phyloP scores from a whole-genome alignment of 2,329 filamentous ascomycete genomes.

The Penicillium sp. region DNA sequence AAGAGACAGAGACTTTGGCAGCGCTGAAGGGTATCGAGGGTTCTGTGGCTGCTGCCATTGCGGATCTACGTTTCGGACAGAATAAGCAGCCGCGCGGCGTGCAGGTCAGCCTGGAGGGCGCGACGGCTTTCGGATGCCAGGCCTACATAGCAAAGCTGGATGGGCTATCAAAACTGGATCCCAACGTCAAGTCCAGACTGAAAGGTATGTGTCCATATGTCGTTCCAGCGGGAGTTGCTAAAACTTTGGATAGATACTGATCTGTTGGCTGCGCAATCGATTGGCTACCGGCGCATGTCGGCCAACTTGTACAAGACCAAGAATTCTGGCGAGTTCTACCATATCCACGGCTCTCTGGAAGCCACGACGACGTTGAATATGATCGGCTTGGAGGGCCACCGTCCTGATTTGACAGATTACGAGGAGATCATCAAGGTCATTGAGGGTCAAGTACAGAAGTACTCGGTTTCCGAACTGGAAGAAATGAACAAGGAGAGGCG shows the following conservation, averaged over 20 bases:
- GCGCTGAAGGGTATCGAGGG: constrained; percentile 62
- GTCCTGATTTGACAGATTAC: constrained; percentile 62
- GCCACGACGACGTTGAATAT: constrained; percentile 67
- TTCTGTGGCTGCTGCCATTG: constrained; percentile 59
- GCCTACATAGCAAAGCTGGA: constrained; percentile 44
- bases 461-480: constrained; percentile 57
- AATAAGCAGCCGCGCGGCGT: constrained; percentile 37
- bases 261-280: constrained; percentile 67
- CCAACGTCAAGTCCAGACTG: constrained; percentile 37
- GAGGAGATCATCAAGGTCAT: constrained; percentile 59
- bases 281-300: constrained; percentile 68
- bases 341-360: constrained; percentile 73
- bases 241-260: constrained; percentile 61
- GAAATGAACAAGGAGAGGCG: constrained; percentile 53
- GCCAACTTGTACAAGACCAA: constrained; percentile 70
- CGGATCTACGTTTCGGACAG: constrained; percentile 53
- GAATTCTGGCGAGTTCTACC: constrained; percentile 65
- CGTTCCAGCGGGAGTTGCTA: neutral
- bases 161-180: constrained; percentile 39
- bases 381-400: constrained; percentile 64
- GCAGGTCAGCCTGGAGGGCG: constrained; percentile 38
- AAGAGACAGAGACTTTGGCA: constrained; percentile 53
- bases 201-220: constrained; percentile 29
- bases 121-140: constrained; percentile 43
- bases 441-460: constrained; percentile 57